Base-by-base conservation (phyloP, 2,329 filamentous ascomycete genomes). In the Monilinia aucupariae region DNA sequence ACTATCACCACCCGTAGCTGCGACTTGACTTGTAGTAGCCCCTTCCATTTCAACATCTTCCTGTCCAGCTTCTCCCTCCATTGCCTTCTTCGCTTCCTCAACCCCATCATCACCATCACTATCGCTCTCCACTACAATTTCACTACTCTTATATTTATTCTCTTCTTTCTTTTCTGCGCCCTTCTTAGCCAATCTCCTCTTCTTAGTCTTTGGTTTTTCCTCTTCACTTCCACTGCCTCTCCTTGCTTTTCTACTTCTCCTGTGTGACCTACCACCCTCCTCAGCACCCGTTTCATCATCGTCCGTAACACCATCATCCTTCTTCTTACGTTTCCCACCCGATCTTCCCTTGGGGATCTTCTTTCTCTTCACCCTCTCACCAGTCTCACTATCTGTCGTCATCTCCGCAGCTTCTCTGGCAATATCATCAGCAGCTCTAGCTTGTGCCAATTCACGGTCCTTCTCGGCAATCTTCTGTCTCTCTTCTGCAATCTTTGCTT, bases 401-500 rank as follows among this genome's bases (percentile, higher is more conserved):
- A 90, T 82, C 71, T 96, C 92, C 3, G 90, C 91, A 54, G 89
- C 88, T 68, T 87, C 80, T 41, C 85, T 81, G 48, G 79, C 79
- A 63, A 81, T 80, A 64, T 93, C 89, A 68, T 92, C 89, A 68
- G 89, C 88, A 1, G 82, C 80, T 39, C 90, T 84, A 71, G 85
- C 81, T 69, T 88, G 86, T 30, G 91, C 90, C 54, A 91, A 79
- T 67, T 85, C 81, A 60, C 90, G 83, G 72, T 96, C 88, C 51
- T 86, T 83, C 64, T 92, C 90, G 22, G 87, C 82, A 72, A 97
- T 92, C 70, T 84, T 85, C 69, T 90, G 86, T 64, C 93, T 87
- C 74, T 97, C 92, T 72, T 91, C 90, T n/a, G 86, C 84, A 67
- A 97, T 88, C 77, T 91, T 90, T 65, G 88, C 85, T 70, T 91